Percentiles rank a stretch among this genome's conserved stretches.
Evolutionary conservation across 768 basidiomycete species (phyloP).

Genomic region (Auricularia cornea): DNA sequence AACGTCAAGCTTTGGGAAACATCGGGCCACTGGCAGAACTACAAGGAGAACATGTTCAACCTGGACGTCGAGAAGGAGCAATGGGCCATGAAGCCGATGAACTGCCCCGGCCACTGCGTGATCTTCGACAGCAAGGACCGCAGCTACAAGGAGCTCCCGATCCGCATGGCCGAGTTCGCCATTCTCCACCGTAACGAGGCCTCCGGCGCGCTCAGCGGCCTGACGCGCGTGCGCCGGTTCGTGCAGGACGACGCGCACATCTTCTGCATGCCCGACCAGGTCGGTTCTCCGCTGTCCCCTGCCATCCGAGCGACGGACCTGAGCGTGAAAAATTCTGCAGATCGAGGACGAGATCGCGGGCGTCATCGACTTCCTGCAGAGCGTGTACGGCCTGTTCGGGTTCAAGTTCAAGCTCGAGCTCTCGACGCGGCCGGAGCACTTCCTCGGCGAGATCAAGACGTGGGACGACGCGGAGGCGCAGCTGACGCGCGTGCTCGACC

Average conservation of each 20-base stretch:
- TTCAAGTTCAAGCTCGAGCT: constrained; percentile 91
- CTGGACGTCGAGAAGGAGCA: constrained; percentile 93
- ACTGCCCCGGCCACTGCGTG: constrained; percentile 94
- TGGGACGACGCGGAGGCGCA: constrained; percentile 91
- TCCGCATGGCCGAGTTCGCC: constrained; percentile 98
- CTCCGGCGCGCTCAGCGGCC: constrained; percentile 83
- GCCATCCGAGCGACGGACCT: too few species aligned
- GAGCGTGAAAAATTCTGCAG: too few species aligned
- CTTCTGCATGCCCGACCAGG: constrained; percentile 93
- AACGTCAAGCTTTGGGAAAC: constrained; percentile 96
- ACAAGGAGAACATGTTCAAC: constrained; percentile 95
- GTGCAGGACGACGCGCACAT: constrained; percentile 98
- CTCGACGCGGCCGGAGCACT: constrained; percentile 94
- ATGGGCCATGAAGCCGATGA: constrained; percentile 98
- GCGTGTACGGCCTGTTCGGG: constrained; percentile 89
- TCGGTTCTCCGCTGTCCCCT: constrained; percentile 14
- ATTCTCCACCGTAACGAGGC: constrained; percentile 97
- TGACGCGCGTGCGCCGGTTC: constrained; percentile 90
- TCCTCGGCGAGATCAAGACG: constrained; percentile 77
- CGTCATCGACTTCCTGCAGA: constrained; percentile 92
- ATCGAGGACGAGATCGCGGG: constrained; percentile 79
- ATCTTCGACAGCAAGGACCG: constrained; percentile 94
- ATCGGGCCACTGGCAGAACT: constrained; percentile 97
- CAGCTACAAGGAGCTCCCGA: constrained; percentile 89
- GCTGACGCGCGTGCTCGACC: constrained; percentile 76